Evolutionary conservation across 495 filamentous ascomycete species (phyloP).

Genomic region (Viridothelium virens): DNA sequence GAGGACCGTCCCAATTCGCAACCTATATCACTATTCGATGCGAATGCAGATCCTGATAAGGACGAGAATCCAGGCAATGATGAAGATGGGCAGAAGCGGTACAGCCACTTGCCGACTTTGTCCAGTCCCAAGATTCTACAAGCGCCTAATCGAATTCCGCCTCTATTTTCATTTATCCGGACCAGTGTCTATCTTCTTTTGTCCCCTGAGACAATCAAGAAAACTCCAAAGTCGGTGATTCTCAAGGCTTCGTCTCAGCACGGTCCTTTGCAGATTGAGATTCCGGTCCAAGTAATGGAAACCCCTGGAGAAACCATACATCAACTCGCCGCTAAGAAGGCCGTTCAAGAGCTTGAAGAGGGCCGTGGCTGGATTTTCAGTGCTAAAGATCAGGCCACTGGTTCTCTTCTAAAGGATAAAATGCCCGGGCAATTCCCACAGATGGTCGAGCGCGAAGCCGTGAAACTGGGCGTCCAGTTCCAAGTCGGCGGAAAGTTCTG

Average conservation of each 20-base stretch:
- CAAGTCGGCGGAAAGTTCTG: conserved; percentile 62
- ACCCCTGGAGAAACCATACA: conserved; percentile 53
- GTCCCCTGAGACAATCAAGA: conserved; percentile 40
- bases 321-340: conserved; percentile 60
- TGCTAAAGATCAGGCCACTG: conserved; percentile 41
- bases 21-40: conserved; percentile 54
- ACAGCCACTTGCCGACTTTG: conserved; percentile 44
- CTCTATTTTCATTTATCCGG: conserved; percentile 56
- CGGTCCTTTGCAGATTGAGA: conserved; percentile 52
- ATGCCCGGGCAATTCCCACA: conserved; percentile 44
- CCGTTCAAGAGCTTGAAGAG: conserved; percentile 60
- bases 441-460: conserved; percentile 54
- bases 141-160: conserved; percentile 52
- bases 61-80: conserved; percentile 22
- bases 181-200: conserved; percentile 58
- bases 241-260: conserved; percentile 48
- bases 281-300: conserved; percentile 49
- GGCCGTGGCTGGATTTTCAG: conserved; percentile 54
- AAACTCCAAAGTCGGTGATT: conserved; percentile 47
- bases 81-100: conserved; percentile 32
- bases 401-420: conserved; percentile 42
- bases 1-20: conserved; percentile 22
- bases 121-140: conserved; percentile 50
- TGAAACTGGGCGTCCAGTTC: conserved; percentile 53
- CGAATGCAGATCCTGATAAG: conserved; percentile 34